These are phyloP conservation scores for Geotrichum siamense DNA, from an alignment of 1,139 yeast genomes.

Conservation along the genomic window DNA sequence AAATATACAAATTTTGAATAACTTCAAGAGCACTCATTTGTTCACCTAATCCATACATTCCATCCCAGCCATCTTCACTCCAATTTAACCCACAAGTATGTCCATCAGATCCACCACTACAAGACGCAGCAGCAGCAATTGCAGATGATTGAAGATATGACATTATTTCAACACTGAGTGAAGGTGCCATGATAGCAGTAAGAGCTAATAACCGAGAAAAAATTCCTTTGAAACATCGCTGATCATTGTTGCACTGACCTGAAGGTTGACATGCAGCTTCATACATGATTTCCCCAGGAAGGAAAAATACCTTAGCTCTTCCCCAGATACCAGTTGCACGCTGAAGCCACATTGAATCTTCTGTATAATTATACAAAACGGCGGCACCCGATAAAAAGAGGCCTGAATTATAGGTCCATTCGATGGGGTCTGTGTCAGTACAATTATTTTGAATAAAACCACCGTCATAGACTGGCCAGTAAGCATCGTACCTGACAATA, in stretches of 20 bases:
- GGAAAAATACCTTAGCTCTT: constrained; percentile 54
- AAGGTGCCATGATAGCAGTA: constrained; percentile 25
- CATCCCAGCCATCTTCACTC: constrained; percentile 67
- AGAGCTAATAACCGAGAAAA: constrained; percentile 68
- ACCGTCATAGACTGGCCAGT: constrained; percentile 63
- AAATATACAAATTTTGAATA: constrained; percentile 47
- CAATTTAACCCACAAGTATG: constrained; percentile 87
- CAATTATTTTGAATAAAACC: constrained; percentile 61
- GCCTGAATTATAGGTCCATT: constrained; percentile 90
- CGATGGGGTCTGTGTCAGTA: constrained; percentile 47
- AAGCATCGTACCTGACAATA: constrained; percentile 39
- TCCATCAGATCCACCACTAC: constrained; percentile 81
- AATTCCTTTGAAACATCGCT: constrained; percentile 81
- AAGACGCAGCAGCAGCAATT: constrained; percentile 68
- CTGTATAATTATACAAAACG: constrained; percentile 67
- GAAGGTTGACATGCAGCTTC: constrained; percentile 75
- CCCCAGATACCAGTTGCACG: constrained; percentile 37
- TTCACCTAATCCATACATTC: constrained; percentile 78
- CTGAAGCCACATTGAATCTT: constrained; percentile 57
- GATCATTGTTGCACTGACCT: constrained; percentile 70
- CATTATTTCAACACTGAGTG: constrained; percentile 35
- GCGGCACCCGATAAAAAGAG: constrained; percentile 75
- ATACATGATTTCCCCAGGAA: constrained; percentile 51
- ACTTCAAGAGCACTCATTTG: constrained; percentile 84
- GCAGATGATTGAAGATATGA: constrained; percentile 56